Percentiles rank a stretch among this genome's conserved stretches.
Evolutionary conservation across 345 rosid species (phyloP).

Genomic region (Linum usitatissimum): DNA sequence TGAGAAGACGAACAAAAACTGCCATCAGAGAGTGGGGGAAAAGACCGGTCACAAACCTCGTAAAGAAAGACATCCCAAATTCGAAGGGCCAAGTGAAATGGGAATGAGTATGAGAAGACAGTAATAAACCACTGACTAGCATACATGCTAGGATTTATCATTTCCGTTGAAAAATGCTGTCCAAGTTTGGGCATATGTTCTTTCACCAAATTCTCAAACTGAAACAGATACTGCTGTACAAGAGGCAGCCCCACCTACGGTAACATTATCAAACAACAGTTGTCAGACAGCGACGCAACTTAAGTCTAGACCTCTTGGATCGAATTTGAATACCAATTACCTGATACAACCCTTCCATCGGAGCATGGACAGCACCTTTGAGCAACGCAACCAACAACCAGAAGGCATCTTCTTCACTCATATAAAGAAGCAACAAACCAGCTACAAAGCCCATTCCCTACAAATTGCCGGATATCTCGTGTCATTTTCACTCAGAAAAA

Average conservation of each 20-base stretch:
- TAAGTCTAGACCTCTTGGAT: neutral
- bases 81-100: constrained; percentile 84
- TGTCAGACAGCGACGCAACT: neutral
- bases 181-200: constrained; percentile 87
- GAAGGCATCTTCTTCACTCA: constrained; percentile 98
- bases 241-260: constrained; percentile 83
- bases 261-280: constrained; percentile 5
- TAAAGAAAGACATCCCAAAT: constrained; percentile 94
- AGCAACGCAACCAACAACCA: constrained; percentile 94
- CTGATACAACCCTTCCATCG: constrained; percentile 95
- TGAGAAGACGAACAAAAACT: neutral
- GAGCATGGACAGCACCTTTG: constrained; percentile 95
- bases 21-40: neutral
- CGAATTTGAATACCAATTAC: constrained; percentile 21
- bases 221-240: constrained; percentile 79
- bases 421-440: constrained; percentile 86
- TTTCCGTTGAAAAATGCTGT: constrained; percentile 73
- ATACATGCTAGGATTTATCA: constrained; percentile 99
- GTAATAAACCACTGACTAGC: constrained; percentile 99
- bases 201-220: constrained; percentile 62
- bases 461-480: constrained; percentile 18
- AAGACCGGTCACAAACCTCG: constrained; percentile 44
- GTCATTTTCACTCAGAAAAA: constrained; percentile 6
- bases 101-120: constrained; percentile 87
- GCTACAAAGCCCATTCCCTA: constrained; percentile 97